phyloP scores from a whole-genome alignment of 2,329 filamentous ascomycete species.

The Xylariaceae sp. region DNA sequence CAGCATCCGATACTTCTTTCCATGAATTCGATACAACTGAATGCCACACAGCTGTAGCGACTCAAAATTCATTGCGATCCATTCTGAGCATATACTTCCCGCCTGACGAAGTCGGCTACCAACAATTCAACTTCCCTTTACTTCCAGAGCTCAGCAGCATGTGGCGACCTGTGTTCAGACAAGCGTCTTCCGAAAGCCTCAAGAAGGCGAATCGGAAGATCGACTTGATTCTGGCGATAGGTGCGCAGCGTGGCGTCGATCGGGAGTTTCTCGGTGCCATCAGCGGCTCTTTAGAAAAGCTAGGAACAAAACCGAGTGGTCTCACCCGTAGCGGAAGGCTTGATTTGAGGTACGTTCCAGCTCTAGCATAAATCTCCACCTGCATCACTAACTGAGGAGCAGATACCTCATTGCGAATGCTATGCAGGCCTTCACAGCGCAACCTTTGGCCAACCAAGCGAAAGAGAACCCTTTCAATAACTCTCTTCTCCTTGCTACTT shows the following conservation, averaged over 20 bases:
- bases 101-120: constrained; percentile 42
- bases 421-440: constrained; percentile 55
- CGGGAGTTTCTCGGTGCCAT: constrained; percentile 47
- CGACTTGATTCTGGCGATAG: constrained; percentile 58
- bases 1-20: constrained; percentile 35
- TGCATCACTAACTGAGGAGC: constrained; percentile 3
- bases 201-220: constrained; percentile 38
- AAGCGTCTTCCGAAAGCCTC: constrained; percentile 29
- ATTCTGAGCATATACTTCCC: constrained; percentile 50
- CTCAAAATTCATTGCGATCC: constrained; percentile 56
- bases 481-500: constrained; percentile 50
- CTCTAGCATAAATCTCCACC: background rate
- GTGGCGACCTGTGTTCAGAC: constrained; percentile 51
- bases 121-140: constrained; percentile 45
- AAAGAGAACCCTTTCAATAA: constrained; percentile 53
- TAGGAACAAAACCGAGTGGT: constrained; percentile 49
- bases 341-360: constrained; percentile 50
- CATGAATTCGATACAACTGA: constrained; percentile 40
- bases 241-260: constrained; percentile 51
- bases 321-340: constrained; percentile 51
- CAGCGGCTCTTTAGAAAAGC: constrained; percentile 49
- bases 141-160: constrained; percentile 47
- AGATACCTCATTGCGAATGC: constrained; percentile 59
- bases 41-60: constrained; percentile 45
- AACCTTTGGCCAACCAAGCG: constrained; percentile 46